These are phyloP conservation scores for Pestalotiopsis sp. DNA, from an alignment of 2,329 filamentous ascomycete species.

Conservation along the genomic window DNA sequence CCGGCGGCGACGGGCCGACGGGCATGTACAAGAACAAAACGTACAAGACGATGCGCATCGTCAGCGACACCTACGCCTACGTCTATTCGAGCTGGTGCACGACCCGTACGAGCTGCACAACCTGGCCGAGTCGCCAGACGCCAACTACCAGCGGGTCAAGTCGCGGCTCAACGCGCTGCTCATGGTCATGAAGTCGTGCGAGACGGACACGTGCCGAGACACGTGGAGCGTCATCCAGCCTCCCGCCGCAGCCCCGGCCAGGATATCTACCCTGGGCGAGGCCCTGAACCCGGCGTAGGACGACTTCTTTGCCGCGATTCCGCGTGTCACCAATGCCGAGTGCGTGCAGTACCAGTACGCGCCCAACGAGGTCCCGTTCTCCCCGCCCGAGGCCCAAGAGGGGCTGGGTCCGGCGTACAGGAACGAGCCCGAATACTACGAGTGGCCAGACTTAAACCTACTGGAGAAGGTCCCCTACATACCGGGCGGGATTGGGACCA, in stretches of 20 bases:
- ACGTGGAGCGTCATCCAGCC: conserved; percentile 47
- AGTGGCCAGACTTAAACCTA: background rate
- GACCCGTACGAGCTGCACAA: conserved; percentile 27
- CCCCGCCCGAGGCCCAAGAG: background rate
- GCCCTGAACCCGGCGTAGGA: conserved; percentile 51
- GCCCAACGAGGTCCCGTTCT: background rate
- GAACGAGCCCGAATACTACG: background rate
- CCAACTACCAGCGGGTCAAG: conserved; percentile 14
- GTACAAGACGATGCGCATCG: conserved; percentile 59
- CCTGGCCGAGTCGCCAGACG: conserved; percentile 12
- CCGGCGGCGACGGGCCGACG: background rate
- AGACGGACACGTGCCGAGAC: conserved; percentile 20
- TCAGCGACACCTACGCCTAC: conserved; percentile 55
- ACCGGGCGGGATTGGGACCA: background rate
- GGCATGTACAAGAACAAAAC: conserved; percentile 46
- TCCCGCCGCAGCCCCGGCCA: conserved; percentile 39
- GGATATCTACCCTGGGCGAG: conserved; percentile 36
- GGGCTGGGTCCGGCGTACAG: background rate
- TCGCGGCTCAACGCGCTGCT: conserved; percentile 24
- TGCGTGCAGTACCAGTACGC: background rate
- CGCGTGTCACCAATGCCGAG: background rate
- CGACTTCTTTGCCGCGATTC: conserved; percentile 44
- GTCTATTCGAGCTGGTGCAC: conserved; percentile 68
- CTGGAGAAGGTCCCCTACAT: background rate
- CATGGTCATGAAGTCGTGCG: conserved; percentile 27